Base-by-base conservation (phyloP, 805 yeast species). In the Yarrowia sp. region DNA sequence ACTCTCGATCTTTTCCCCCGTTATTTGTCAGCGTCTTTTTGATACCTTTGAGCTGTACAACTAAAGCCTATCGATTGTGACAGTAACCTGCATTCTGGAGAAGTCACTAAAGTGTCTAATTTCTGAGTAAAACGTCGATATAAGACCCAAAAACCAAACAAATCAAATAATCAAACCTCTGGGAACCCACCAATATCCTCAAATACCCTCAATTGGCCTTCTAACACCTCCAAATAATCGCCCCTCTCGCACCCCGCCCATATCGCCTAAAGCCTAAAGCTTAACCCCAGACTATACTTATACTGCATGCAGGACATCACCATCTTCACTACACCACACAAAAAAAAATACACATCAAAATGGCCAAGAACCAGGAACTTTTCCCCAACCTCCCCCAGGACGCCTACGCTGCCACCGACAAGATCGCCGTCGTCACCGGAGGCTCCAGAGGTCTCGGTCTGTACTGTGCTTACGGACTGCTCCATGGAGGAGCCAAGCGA, bases 371-470 rank as follows among this genome's bases (percentile, higher is more conserved):
- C 44, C 59, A 51, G 32, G 61, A 41, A 58, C 51, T 43, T 21
- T n/a, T 58, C 51, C 63, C 52, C 71, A 73, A 66, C 85, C 84
- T 40, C 76, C 83, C 66, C 51, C 46, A 40, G 30, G 24, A 58
- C 51, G 38, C 22, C 21, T 58, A 58, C 41, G 24, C 63, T n/a
- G 63, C 63, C 24, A 40, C 33, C n/a, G 89, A 88, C 16, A 87
- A 86, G 74, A 80, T 81, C 10, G 90, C 88, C 0, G 83, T 84
- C 5, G 79, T 87, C 67, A 87, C 92, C 7, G 92, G 92, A 4
- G 91, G 92, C 30, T 83, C 90, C 26, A 78, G 92, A 69, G 93
- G 93, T 0, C 82, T 88, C 54, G 93, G 93, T 0, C 81, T 85
- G 46, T 75, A 83, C 71, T 84, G 87, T 74, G 89, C 90, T 17